phyloP scores from a whole-genome alignment of 2,329 filamentous ascomycete species.

The Xylariaceae sp. region DNA sequence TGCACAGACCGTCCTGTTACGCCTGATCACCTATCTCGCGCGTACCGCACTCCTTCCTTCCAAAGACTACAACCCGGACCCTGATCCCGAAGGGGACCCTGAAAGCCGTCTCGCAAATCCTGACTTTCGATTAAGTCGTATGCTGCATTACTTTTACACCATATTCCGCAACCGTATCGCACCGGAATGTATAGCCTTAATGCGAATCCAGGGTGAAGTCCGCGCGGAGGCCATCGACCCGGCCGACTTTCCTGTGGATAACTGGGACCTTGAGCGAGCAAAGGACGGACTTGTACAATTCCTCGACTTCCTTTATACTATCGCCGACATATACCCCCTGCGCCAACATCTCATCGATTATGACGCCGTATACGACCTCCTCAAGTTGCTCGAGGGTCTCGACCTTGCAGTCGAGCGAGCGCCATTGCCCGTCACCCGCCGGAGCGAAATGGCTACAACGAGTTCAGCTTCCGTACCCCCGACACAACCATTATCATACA shows the following conservation, averaged over 20 bases:
- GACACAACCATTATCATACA: constrained; percentile 30
- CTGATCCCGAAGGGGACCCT: constrained; percentile 24
- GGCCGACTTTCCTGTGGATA: constrained; percentile 86
- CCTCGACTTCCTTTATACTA: constrained; percentile 85
- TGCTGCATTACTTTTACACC: constrained; percentile 84
- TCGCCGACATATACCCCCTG: constrained; percentile 80
- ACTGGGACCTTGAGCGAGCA: constrained; percentile 96
- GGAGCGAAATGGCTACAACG: constrained; percentile 21
- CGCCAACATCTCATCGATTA: constrained; percentile 84
- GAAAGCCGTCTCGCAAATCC: constrained; percentile 42
- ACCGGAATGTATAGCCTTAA: constrained; percentile 88
- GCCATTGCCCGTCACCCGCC: constrained; percentile 51
- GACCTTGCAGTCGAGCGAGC: constrained; percentile 86
- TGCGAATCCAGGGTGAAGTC: constrained; percentile 89
- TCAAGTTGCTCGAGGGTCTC: constrained; percentile 80
- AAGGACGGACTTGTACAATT: constrained; percentile 94
- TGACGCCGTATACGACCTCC: constrained; percentile 84
- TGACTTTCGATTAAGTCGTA: constrained; percentile 54
- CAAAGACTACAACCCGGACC: constrained; percentile 35
- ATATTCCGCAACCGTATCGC: constrained; percentile 91
- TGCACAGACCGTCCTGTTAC: constrained; percentile 87
- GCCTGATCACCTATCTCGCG: constrained; percentile 86
- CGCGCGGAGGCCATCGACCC: constrained; percentile 70
- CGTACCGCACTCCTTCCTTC: constrained; percentile 48
- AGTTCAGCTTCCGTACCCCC: constrained; percentile 29